A percentile compares a stretch with the other conserved stretches of the same genome.
phyloP scores from a whole-genome alignment of 495 filamentous ascomycete species.

The Cryomyces antarcticus region DNA sequence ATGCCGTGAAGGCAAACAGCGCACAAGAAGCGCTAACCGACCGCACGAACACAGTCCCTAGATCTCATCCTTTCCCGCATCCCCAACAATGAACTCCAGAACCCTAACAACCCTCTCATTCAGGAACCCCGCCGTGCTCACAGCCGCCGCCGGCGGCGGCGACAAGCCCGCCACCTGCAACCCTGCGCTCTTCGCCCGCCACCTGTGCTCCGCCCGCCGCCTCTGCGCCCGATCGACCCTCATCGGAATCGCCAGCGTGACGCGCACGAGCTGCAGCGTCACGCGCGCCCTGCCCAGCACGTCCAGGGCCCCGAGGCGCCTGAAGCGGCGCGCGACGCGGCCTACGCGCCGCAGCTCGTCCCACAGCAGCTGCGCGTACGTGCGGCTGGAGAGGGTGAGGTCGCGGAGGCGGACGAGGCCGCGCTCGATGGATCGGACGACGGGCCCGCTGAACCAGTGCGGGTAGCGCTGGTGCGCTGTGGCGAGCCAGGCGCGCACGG shows the following conservation, averaged over 20 bases:
- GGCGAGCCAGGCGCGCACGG: constrained; percentile 19
- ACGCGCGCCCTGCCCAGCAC: neutral
- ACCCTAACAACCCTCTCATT: neutral
- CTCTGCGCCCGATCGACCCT: constrained; percentile 23
- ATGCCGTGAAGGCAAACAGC: no score
- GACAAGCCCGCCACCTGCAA: neutral
- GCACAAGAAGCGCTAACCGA: no score
- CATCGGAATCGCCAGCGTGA: constrained; percentile 23
- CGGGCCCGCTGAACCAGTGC: constrained; percentile 19
- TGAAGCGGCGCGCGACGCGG: neutral
- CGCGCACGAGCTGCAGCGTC: constrained; percentile 16
- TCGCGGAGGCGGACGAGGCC: constrained; percentile 1
- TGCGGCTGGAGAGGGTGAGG: neutral
- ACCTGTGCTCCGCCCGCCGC: constrained; percentile 19
- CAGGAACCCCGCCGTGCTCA: neutral
- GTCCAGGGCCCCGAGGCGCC: neutral
- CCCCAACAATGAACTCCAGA: neutral
- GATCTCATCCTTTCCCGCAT: neutral
- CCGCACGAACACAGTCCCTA: no score
- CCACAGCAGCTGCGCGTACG: neutral
- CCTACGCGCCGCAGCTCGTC: neutral
- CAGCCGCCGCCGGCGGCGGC: neutral
- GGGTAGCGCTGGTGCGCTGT: constrained; percentile 19
- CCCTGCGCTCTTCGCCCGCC: constrained; percentile 1
- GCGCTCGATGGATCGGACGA: constrained; percentile 20